These are phyloP conservation scores for Vanrija humicola DNA, from an alignment of 1,284 basidiomycete genomes.

Conservation along the genomic window DNA sequence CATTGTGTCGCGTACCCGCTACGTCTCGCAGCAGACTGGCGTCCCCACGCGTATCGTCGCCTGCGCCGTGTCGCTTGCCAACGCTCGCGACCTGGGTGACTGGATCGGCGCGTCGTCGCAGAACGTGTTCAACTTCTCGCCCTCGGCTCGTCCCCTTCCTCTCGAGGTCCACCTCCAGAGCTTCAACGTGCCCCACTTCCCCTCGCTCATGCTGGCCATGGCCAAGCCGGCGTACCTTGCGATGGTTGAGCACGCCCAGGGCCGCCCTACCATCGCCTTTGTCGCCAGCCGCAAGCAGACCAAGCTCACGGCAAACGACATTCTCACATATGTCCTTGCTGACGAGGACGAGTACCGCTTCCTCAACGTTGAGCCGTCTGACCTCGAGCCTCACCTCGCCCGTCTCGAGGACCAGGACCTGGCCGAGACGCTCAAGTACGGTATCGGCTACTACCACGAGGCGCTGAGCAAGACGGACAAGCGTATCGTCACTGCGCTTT, in stretches of 20 bases:
- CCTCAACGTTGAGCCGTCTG: slow-evolving; percentile 79
- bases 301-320: slow-evolving; percentile 84
- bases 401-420: slow-evolving; percentile 75
- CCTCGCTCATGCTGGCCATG: slow-evolving; percentile 98
- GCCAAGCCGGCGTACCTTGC: slow-evolving; percentile 96
- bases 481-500: slow-evolving; percentile 87
- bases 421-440: slow-evolving; percentile 77
- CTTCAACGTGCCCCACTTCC: slow-evolving; percentile 94
- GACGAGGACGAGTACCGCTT: slow-evolving; percentile 82
- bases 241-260: slow-evolving; percentile 80
- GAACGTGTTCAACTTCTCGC: slow-evolving; percentile 96
- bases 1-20: slow-evolving; percentile 87
- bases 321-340: slow-evolving; percentile 82
- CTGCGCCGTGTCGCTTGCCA: slow-evolving; percentile 90
- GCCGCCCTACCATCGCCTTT: slow-evolving; percentile 85
- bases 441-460: slow-evolving; percentile 95
- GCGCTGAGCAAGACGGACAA: slow-evolving; percentile 88
- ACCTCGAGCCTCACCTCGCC: slow-evolving; percentile 83
- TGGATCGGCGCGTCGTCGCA: slow-evolving; percentile 95
- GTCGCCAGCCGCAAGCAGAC: slow-evolving; percentile 93
- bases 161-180: slow-evolving; percentile 97
- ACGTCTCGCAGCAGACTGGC: slow-evolving; percentile 92
- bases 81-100: slow-evolving; percentile 91
- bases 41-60: slow-evolving; percentile 88
- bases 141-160: slow-evolving; percentile 88